Base-by-base conservation (phyloP, 2,329 filamentous ascomycete species). In the Diaporthe ampelina region DNA sequence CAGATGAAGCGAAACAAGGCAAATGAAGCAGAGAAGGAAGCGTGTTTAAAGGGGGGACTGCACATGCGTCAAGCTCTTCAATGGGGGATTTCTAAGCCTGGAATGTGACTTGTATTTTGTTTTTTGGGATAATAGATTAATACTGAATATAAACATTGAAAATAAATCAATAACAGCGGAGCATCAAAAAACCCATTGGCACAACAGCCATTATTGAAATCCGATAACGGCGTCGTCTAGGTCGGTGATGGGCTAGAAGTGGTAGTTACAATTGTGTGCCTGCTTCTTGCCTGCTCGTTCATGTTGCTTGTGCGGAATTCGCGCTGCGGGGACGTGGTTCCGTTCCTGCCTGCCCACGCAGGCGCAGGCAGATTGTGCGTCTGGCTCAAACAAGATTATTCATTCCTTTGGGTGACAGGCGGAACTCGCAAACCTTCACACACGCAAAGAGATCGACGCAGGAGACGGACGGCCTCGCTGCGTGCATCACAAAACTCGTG, bases 391-490 rank as follows among this genome's bases (percentile, higher is more conserved):
- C 63, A 37, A 52, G 63, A 68, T 54, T 68, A 32, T 37, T 17
- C 45, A 68, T 11, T 67, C 63, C n/a, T 40, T 40, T 37, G 45
- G 45, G 32, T 68, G 48, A 40, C 48, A 68, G 32, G 48, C 29
- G 48, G n/a, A 40, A 37, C 15, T 68, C 32, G 48, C 9, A 68
- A 68, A 68, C 48, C 63, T 68, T 68, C n/a, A 54, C 45, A 68
- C 45, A 54, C 2, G 3, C 15, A 26, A 68, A 52, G 40, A 54
- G 63, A 67, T 67, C 63, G 29, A 61, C n/a, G 21, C 43, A 11
- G 21, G 11, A 45, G 35, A 40, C 29, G 10, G 63, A 35, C 63
- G 17, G 37, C 40, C 6, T 19, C 8, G 40, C 40, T 43, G 15
- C 24, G 37, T 52, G 63, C 69, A 52, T 37, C 56, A 59, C 40